Conservation (phyloP, 768 basidiomycete genomes). For the Astraeus odoratus region DNA sequence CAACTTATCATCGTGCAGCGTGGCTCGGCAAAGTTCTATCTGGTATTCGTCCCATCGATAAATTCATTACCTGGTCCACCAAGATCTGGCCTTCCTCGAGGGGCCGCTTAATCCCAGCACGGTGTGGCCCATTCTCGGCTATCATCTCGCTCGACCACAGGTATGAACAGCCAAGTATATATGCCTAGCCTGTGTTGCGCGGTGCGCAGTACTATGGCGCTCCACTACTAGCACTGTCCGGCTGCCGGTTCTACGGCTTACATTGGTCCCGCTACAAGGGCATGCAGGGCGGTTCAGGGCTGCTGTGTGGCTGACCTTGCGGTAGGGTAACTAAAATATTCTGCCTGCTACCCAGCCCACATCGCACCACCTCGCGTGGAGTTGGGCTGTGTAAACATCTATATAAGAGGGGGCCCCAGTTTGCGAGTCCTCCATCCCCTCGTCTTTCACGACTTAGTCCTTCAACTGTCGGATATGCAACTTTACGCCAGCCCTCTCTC, state of each 20-base stretch:
- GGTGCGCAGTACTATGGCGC: too few relatives aligned
- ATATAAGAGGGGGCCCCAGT: slow-evolving; percentile 5
- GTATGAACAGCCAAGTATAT: too few relatives aligned
- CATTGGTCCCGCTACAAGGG: too few relatives aligned
- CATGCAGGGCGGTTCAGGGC: background rate
- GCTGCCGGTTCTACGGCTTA: too few relatives aligned
- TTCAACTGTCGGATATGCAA: slow-evolving; percentile 14
- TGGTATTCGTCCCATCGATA: background rate
- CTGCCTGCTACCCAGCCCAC: background rate
- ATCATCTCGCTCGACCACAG: too few relatives aligned
- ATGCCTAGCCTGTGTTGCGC: too few relatives aligned
- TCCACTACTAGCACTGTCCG: too few relatives aligned
- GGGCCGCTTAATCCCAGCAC: background rate
- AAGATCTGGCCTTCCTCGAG: background rate
- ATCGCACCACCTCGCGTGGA: background rate
- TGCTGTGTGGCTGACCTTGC: background rate
- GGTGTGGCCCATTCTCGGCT: too few relatives aligned
- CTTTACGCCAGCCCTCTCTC: slow-evolving; percentile 4
- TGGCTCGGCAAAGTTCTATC: slow-evolving; percentile 1
- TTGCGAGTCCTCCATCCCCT: background rate
- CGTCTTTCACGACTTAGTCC: background rate
- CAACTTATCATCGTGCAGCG: too few relatives aligned
- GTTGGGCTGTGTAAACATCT: slow-evolving; percentile 9
- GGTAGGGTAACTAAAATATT: background rate
- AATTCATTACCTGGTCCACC: background rate